Base-by-base conservation (phyloP, 2,329 filamentous ascomycete genomes). In the Xylariaceae sp. region DNA sequence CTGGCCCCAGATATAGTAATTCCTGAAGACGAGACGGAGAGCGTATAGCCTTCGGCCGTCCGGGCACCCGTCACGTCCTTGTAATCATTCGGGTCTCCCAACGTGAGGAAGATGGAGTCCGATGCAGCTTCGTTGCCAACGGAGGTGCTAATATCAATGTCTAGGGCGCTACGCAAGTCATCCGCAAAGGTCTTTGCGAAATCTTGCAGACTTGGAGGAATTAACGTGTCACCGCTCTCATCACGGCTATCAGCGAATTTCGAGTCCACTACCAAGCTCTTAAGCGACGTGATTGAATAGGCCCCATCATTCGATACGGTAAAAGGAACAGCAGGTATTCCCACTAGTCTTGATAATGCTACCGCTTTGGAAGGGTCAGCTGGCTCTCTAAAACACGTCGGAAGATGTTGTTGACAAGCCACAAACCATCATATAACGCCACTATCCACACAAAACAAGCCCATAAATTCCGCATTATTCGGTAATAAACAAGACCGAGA, bases 1-100 rank as follows among this genome's bases (percentile, higher is more conserved):
- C 80, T 82, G 6, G 81, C 80, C 1, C 82, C 82, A 2, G 71
- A 71, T 60, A 86, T 79, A 10, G 68, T 71, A 14, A 84, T 69
- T 2, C 76, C 74, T 10, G 70, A 63, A 4, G 64, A 52, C 16
- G 70, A 71, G 2, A 82, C 69, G 10, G 72, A 69, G 10, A 84
- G 68, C 2, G 70, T 69, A 65, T 84, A 82, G 7, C 75, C 79
- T 63, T 85, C 81, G 0, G 77, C 74, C 0, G 79, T 82, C 40
- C 63, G 65, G 7, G 77, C 70, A 0, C 79, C 79, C 12, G 76
- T 78, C 4, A 71, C 79, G 63, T 81, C 76, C 1, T 71, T 66
- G 61, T 76, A 81, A 2, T 69, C 66, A 1, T 58, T 70, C 2
- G 70, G 43, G 46, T 78, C 72, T 5, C 72, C 75, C 2, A 83